phyloP scores from a whole-genome alignment of 768 basidiomycete genomes.

The Mycena polygramma region DNA sequence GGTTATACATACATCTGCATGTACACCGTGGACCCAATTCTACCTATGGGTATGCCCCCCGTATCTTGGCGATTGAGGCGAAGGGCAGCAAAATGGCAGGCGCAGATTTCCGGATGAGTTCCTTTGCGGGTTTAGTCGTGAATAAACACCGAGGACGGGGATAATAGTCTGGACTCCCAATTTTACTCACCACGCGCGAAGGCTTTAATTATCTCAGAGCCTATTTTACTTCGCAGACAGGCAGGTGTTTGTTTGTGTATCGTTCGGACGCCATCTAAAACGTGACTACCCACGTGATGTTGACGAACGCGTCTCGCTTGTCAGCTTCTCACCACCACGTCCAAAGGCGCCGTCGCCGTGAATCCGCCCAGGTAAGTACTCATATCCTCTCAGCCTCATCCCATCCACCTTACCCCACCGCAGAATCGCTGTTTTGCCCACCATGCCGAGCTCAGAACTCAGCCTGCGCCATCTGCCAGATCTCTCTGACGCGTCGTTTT shows the following conservation, averaged over 20 bases:
- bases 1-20: neutral
- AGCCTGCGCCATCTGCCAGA: constrained; percentile 71
- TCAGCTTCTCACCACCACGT: neutral
- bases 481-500: constrained; percentile 61
- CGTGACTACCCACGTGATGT: constrained; percentile 19
- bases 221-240: too few relatives aligned
- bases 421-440: neutral
- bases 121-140: neutral
- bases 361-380: neutral
- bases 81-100: too few relatives aligned
- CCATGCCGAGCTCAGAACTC: constrained; percentile 45
- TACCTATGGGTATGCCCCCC: neutral
- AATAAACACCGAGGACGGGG: too few relatives aligned
- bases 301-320: constrained; percentile 24
- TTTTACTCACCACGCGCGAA: too few relatives aligned
- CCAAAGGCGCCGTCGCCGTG: neutral
- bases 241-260: neutral
- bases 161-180: too few relatives aligned
- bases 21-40: neutral
- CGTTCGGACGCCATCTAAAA: neutral
- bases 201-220: too few relatives aligned
- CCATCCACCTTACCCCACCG: neutral
- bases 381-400: neutral
- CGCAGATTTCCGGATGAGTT: neutral
- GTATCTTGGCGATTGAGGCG: neutral